A percentile compares a stretch with the other conserved stretches of the same genome.
Conservation (phyloP, 495 filamentous ascomycete species). For the Recurvomyces mirabilis region DNA sequence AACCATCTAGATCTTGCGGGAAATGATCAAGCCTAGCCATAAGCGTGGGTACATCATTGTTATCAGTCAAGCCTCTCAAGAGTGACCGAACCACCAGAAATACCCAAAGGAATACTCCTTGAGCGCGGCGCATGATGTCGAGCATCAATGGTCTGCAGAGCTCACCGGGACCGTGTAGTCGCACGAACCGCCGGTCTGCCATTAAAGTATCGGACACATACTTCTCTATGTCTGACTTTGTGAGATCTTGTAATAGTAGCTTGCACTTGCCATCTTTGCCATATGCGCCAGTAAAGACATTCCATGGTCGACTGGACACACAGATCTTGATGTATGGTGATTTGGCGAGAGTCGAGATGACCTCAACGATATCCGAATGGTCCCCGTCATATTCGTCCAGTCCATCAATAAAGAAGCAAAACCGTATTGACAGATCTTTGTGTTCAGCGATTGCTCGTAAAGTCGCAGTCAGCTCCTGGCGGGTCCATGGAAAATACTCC, state of each 20-base stretch:
- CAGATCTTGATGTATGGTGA: conserved; percentile 1
- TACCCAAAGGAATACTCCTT: too few relatives aligned
- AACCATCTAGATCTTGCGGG: too few relatives aligned
- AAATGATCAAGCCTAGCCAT: too few relatives aligned
- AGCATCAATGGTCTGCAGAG: too few relatives aligned
- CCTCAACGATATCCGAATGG: background rate
- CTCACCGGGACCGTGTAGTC: too few relatives aligned
- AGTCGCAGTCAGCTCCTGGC: background rate
- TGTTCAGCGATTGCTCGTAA: background rate
- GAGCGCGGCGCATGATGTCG: too few relatives aligned
- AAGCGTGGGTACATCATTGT: too few relatives aligned
- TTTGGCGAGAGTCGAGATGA: background rate
- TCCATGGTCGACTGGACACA: conserved; percentile 1
- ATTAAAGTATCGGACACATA: too few relatives aligned
- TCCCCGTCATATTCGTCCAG: conserved; percentile 4
- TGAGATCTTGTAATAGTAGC: background rate
- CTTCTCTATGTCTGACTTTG: background rate
- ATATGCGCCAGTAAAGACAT: background rate
- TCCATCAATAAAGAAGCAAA: conserved; percentile 5
- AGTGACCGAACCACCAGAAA: too few relatives aligned
- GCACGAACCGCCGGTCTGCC: too few relatives aligned
- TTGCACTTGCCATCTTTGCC: background rate
- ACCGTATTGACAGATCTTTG: background rate
- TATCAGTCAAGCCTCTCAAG: too few relatives aligned
- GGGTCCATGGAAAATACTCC: background rate